A percentile compares a stretch with the other conserved stretches of the same genome.
Evolutionary conservation across 164 flowering plant species (phyloP).

Genomic region (Brasenia schreberi): DNA sequence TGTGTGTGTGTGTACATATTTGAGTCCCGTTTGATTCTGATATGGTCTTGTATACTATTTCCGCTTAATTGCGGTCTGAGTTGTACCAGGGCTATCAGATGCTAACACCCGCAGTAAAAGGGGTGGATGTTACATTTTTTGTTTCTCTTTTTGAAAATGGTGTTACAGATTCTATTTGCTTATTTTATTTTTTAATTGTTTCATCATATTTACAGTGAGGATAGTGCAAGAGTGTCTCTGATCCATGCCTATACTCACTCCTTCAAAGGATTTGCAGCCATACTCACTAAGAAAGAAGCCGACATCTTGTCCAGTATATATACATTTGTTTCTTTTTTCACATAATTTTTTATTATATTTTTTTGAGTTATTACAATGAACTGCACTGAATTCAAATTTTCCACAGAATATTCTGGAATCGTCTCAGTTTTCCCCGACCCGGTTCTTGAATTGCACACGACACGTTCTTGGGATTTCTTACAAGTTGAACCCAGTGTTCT

Average conservation of each 20-base stretch:
- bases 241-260: slow-evolving; percentile 57
- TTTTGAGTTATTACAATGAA: background rate
- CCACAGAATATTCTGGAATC: slow-evolving; percentile 28
- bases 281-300: slow-evolving; percentile 75
- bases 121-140: too few species aligned
- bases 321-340: background rate
- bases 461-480: slow-evolving; percentile 26
- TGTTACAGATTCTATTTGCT: background rate
- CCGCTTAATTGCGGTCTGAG: too few species aligned
- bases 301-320: slow-evolving; percentile 41
- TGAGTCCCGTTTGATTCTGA: too few species aligned
- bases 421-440: slow-evolving; percentile 22
- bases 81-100: too few species aligned
- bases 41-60: too few species aligned
- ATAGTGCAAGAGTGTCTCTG: slow-evolving; percentile 32
- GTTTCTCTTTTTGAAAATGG: too few species aligned
- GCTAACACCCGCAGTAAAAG: too few species aligned
- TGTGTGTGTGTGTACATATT: too few species aligned
- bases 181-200: background rate
- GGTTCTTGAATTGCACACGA: slow-evolving; percentile 18
- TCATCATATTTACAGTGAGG: slow-evolving; percentile 25
- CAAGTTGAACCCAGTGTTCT: slow-evolving; percentile 4
- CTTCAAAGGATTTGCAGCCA: slow-evolving; percentile 72
- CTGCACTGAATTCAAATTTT: background rate
- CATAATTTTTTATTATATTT: background rate